Evolutionary conservation across 1,139 yeast species (phyloP).

Genomic region (Hyphopichia pseudoburtonii): DNA sequence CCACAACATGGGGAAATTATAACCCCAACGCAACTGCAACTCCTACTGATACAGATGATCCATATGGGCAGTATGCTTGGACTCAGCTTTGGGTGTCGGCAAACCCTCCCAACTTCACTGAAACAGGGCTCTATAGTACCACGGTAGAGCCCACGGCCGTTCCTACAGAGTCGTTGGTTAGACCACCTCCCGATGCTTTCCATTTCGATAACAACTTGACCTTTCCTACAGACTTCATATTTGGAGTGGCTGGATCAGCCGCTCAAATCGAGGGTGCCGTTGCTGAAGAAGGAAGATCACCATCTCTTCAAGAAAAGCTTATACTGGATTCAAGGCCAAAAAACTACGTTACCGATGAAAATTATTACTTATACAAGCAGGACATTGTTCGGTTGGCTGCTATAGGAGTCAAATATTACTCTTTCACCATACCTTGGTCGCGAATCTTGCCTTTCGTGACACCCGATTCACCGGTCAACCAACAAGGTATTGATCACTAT

Average conservation of each 20-base stretch:
- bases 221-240: constrained; percentile 19
- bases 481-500: constrained; percentile 32
- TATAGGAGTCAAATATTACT: constrained; percentile 31
- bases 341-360: constrained; percentile 29
- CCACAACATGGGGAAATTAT: constrained; percentile 20
- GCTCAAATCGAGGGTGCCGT: constrained; percentile 38
- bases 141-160: constrained; percentile 22
- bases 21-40: constrained; percentile 14
- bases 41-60: constrained; percentile 18
- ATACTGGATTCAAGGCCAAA: constrained; percentile 11
- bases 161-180: constrained; percentile 18
- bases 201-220: constrained; percentile 14
- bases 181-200: constrained; percentile 20
- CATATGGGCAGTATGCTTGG: constrained; percentile 24
- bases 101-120: constrained; percentile 15
- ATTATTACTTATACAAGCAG: constrained; percentile 32
- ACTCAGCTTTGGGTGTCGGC: constrained; percentile 18
- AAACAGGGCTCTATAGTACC: constrained; percentile 15
- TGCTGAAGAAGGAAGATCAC: constrained; percentile 32
- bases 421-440: constrained; percentile 36
- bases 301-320: constrained; percentile 27
- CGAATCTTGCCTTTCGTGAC: constrained; percentile 30
- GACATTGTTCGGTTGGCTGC: constrained; percentile 32
- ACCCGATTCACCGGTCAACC: constrained; percentile 29
- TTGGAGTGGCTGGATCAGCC: constrained; percentile 28